Evolutionary conservation across 2,329 filamentous ascomycete genomes (phyloP).

Genomic region (Botrytis byssoidea): DNA sequence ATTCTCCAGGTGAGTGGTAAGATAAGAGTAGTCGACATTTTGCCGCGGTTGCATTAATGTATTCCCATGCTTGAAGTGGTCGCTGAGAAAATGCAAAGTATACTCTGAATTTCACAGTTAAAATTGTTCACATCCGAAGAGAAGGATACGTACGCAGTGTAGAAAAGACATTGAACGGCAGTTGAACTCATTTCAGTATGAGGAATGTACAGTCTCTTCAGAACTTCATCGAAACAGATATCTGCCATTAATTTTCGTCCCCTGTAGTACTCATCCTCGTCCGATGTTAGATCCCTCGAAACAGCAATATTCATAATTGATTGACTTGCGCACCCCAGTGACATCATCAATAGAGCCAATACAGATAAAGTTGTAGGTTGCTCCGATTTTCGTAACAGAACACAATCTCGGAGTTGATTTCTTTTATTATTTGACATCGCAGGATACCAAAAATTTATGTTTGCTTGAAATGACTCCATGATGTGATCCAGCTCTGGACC

Average conservation of each 20-base stretch:
- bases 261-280: slow-evolving; percentile 38
- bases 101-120: slow-evolving; percentile 36
- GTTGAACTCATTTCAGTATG: slow-evolving; percentile 48
- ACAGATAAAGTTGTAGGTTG: slow-evolving; percentile 34
- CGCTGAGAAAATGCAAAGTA: slow-evolving; percentile 52
- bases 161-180: slow-evolving; percentile 51
- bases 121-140: not conserved
- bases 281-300: slow-evolving; percentile 24
- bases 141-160: slow-evolving; percentile 44
- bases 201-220: slow-evolving; percentile 48
- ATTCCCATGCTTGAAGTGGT: slow-evolving; percentile 53
- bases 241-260: slow-evolving; percentile 29
- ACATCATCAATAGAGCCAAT: slow-evolving; percentile 48
- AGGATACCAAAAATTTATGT: slow-evolving; percentile 55
- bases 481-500: slow-evolving; percentile 45
- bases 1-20: slow-evolving; percentile 42
- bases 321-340: slow-evolving; percentile 49
- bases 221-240: slow-evolving; percentile 39
- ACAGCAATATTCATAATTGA: slow-evolving; percentile 39
- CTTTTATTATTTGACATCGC: slow-evolving; percentile 47
- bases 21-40: slow-evolving; percentile 51
- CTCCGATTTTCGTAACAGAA: not conserved
- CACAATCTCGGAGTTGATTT: not conserved
- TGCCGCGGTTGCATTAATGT: slow-evolving; percentile 49
- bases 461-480: slow-evolving; percentile 46